Conservation (phyloP, 495 filamentous ascomycete species). For the Podospora appendiculata region DNA sequence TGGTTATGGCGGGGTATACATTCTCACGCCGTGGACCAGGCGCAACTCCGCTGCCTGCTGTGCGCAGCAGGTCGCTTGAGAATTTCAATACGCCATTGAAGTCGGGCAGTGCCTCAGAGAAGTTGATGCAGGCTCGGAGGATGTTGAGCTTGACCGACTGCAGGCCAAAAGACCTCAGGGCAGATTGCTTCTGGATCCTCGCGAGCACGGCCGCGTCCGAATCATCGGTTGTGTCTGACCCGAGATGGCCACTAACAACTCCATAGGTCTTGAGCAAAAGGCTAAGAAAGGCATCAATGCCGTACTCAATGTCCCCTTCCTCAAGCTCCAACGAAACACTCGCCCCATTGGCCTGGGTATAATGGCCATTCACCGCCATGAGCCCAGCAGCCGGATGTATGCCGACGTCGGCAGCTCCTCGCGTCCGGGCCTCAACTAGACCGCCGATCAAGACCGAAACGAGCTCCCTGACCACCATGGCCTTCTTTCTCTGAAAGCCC, state of each 20-base stretch:
- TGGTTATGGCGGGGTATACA: slow-evolving; percentile 55
- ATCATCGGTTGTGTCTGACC: slow-evolving; percentile 18
- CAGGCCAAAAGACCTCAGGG: slow-evolving; percentile 54
- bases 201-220: slow-evolving; percentile 43
- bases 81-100: slow-evolving; percentile 81
- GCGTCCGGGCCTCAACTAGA: slow-evolving; percentile 84
- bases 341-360: slow-evolving; percentile 34
- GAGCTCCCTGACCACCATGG: slow-evolving; percentile 75
- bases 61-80: slow-evolving; percentile 73
- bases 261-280: slow-evolving; percentile 43
- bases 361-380: slow-evolving; percentile 48
- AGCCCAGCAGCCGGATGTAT: slow-evolving; percentile 88
- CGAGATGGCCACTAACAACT: slow-evolving; percentile 30
- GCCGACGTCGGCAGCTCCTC: slow-evolving; percentile 88
- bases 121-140: slow-evolving; percentile 73
- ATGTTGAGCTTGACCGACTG: slow-evolving; percentile 73
- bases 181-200: slow-evolving; percentile 44
- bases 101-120: slow-evolving; percentile 89
- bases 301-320: slow-evolving; percentile 67
- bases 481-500: slow-evolving; percentile 78
- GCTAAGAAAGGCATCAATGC: slow-evolving; percentile 49
- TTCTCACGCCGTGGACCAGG: slow-evolving; percentile 53
- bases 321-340: slow-evolving; percentile 57
- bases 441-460: slow-evolving; percentile 74
- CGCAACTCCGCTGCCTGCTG: slow-evolving; percentile 72